phyloP scores from a whole-genome alignment of 2,329 filamentous ascomycete genomes.

The Clathrospora elynae region DNA sequence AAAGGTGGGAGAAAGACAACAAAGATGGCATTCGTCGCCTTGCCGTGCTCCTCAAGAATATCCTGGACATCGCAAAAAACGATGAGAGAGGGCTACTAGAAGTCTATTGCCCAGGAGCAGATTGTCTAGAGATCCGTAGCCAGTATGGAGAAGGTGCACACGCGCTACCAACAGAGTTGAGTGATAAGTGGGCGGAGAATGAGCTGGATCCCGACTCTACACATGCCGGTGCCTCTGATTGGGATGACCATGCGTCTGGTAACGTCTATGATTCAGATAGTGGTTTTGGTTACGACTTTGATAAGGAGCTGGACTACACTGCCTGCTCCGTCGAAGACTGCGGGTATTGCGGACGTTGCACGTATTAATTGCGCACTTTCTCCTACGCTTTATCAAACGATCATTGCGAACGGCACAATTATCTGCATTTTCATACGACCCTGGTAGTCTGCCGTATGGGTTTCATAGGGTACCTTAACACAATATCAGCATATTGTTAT shows the following conservation, averaged over 20 bases:
- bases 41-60: slow-evolving; percentile 35
- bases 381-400: too few species aligned
- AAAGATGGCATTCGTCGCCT: slow-evolving; percentile 35
- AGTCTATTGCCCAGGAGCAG: slow-evolving; percentile 38
- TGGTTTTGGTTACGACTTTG: slow-evolving; percentile 24
- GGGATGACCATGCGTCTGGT: background rate
- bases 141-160: slow-evolving; percentile 33
- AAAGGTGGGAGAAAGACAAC: slow-evolving; percentile 53
- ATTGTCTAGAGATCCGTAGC: slow-evolving; percentile 45
- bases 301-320: slow-evolving; percentile 43
- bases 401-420: too few species aligned
- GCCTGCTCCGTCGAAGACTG: slow-evolving; percentile 45
- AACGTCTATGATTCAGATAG: slow-evolving; percentile 7
- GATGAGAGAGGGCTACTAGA: slow-evolving; percentile 36
- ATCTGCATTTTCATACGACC: too few species aligned
- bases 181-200: slow-evolving; percentile 17
- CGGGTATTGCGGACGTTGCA: slow-evolving; percentile 48
- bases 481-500: too few species aligned
- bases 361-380: too few species aligned
- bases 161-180: slow-evolving; percentile 26
- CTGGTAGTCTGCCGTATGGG: too few species aligned
- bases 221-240: background rate
- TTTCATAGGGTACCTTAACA: too few species aligned
- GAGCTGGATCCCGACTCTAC: background rate
- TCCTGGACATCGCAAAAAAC: slow-evolving; percentile 34